Base-by-base conservation (phyloP, 192 early-diverging fungal species). In the Backusella sp. region DNA sequence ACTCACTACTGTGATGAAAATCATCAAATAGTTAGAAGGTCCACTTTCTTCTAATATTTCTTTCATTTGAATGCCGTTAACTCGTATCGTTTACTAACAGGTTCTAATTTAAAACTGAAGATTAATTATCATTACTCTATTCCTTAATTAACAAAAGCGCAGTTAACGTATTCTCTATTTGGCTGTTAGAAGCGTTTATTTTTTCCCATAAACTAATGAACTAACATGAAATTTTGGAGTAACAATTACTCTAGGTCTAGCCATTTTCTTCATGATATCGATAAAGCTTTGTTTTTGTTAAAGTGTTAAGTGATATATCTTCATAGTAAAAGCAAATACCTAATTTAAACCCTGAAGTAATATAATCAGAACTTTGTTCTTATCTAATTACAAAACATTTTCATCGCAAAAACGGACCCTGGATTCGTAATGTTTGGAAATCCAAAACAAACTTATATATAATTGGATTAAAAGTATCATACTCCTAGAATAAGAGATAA, bases 131-230 rank as follows among this genome's bases (percentile, higher is more conserved):
- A 21, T 56, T 56, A 21, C n/a, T 56, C 53, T 56, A 21, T 56
- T 21, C 53, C 53, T 56, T 56, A 56, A 56, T 56, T 56, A 56
- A 56, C 21, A 56, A 56, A 44, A 56, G 53, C 53, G 53, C 53
- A 56, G 53, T 56, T 26, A n/a, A 56, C 2, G 9, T 2, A 56
- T 56, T 9, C 53, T 56, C n/a, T 26, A 56, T 56, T 56, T 56
- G 53, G 8, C 6, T 56, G 53, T 56, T 56, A 21, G 19, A 56
- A 21, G 21, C 9, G 8, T 21, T 56, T n/a, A 21, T 21, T 56
- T 56, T 21, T 56, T 56, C 21, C 53, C 53, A 21, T 56, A 56
- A 21, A 56, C 21, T 56, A n/a, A 56, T 39, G 37, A 39, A 11
- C 37, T 39, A 39, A 39, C 19, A 21, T n/a, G 6, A 56, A 26